phyloP scores from a whole-genome alignment of 2,329 filamentous ascomycete species.

The Diaporthe velutina region DNA sequence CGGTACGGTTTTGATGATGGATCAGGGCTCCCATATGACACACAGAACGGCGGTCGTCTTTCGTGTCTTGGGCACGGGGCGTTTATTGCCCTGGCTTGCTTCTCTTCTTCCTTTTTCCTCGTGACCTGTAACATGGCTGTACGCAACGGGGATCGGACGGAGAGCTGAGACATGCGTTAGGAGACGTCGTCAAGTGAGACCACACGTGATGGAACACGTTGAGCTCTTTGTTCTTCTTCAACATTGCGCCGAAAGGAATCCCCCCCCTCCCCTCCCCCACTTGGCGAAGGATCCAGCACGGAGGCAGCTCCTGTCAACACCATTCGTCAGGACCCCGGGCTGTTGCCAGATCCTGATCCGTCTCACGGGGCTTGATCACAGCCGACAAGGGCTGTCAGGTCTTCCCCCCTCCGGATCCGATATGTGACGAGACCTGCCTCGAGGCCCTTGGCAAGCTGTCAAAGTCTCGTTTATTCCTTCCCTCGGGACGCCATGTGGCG shows the following conservation, averaged over 20 bases:
- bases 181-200: constrained; percentile 37
- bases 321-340: background rate
- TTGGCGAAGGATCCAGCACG: constrained; percentile 7
- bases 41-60: background rate
- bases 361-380: constrained; percentile 19
- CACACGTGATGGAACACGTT: constrained; percentile 39
- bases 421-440: constrained; percentile 28
- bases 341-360: constrained; percentile 4
- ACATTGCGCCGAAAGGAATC: constrained; percentile 10
- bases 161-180: constrained; percentile 31
- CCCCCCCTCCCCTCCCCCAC: background rate
- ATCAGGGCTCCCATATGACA: background rate
- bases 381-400: constrained; percentile 20
- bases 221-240: constrained; percentile 29
- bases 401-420: constrained; percentile 1
- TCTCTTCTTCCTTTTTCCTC: background rate
- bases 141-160: constrained; percentile 28
- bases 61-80: background rate
- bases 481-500: constrained; percentile 25
- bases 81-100: background rate
- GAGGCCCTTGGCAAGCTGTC: constrained; percentile 26
- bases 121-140: constrained; percentile 28
- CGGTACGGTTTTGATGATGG: background rate
- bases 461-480: constrained; percentile 30
- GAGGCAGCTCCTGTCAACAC: constrained; percentile 13